Conservation (phyloP, 139 green algal genomes). For the Edaphochlamys debaryana region DNA sequence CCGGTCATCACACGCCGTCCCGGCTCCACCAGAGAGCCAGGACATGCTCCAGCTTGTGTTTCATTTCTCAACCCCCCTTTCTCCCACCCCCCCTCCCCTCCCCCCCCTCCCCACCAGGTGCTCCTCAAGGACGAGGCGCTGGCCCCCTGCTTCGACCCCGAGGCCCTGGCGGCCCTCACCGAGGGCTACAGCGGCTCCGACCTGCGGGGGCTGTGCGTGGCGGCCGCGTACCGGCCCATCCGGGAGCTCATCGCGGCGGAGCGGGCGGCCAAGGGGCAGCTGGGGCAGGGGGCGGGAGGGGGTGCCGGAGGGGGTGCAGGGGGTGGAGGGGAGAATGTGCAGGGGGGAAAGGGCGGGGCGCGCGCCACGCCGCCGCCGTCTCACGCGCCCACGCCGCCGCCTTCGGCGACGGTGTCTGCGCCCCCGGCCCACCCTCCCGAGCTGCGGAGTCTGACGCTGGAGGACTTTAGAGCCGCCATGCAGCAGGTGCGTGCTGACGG, state of each 20-base stretch:
- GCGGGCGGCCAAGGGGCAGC: not conserved
- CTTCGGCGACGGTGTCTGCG: not conserved
- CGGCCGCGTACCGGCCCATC: conserved; percentile 77
- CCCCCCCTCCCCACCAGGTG: conserved; percentile 18
- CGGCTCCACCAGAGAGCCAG: too few relatives aligned
- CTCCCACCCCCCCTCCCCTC: not conserved
- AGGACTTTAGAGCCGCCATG: conserved; percentile 73
- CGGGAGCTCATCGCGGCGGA: conserved; percentile 57
- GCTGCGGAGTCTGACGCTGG: conserved; percentile 65
- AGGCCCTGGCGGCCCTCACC: conserved; percentile 55
- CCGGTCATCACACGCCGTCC: too few relatives aligned
- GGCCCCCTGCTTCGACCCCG: conserved; percentile 40
- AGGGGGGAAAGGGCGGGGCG: not conserved
- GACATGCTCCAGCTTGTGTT: not conserved
- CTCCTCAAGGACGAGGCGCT: conserved; percentile 61
- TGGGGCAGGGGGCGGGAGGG: not conserved
- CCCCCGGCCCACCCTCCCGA: not conserved
- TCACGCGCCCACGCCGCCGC: too few relatives aligned
- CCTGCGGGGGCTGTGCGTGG: conserved; percentile 76
- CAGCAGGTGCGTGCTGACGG: too few relatives aligned
- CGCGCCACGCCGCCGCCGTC: too few relatives aligned
- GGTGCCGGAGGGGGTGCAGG: too few relatives aligned
- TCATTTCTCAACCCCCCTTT: too few relatives aligned
- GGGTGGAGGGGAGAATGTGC: not conserved
- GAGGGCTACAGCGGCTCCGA: conserved; percentile 73